Conservation (phyloP, 352 stramenopile species). For the Phytophthora podocarpi region DNA sequence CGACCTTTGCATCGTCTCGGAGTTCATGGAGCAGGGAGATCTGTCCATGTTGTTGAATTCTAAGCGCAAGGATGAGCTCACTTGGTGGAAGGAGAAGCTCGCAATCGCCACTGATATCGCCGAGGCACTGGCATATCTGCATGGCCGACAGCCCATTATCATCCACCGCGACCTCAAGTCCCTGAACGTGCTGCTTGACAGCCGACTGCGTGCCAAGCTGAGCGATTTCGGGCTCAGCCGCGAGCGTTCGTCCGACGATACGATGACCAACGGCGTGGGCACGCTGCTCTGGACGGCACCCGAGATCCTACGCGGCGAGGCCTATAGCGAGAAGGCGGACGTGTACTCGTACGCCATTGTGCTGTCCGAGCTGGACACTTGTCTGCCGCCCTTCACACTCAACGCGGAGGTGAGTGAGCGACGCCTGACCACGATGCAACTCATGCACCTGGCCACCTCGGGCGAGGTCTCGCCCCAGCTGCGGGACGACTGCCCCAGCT, state of each 20-base stretch:
- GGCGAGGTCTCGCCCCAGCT: conserved; percentile 48
- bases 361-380: conserved; percentile 67
- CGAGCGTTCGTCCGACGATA: conserved; percentile 58
- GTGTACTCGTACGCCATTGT: conserved; percentile 74
- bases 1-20: conserved; percentile 63
- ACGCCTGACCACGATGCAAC: conserved; percentile 54
- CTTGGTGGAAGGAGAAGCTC: conserved; percentile 59
- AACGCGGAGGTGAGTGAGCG: conserved; percentile 51
- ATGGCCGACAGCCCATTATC: conserved; percentile 55
- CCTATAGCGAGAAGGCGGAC: conserved; percentile 63
- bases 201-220: conserved; percentile 53
- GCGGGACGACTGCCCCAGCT: conserved; percentile 38
- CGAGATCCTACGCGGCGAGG: conserved; percentile 57
- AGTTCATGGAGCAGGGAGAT: conserved; percentile 69
- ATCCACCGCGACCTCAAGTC: conserved; percentile 78
- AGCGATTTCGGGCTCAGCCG: conserved; percentile 66
- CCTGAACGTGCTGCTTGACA: conserved; percentile 61
- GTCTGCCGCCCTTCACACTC: conserved; percentile 53
- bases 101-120: conserved; percentile 64
- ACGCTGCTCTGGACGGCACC: conserved; percentile 69
- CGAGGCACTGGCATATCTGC: conserved; percentile 67
- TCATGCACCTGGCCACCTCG: conserved; percentile 59
- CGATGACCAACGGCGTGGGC: conserved; percentile 69
- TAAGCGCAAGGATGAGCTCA: conserved; percentile 39
- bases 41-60: conserved; percentile 52